Conservation (phyloP, 768 basidiomycete species). For the button mushroom (Agaricus bisporus) region DNA sequence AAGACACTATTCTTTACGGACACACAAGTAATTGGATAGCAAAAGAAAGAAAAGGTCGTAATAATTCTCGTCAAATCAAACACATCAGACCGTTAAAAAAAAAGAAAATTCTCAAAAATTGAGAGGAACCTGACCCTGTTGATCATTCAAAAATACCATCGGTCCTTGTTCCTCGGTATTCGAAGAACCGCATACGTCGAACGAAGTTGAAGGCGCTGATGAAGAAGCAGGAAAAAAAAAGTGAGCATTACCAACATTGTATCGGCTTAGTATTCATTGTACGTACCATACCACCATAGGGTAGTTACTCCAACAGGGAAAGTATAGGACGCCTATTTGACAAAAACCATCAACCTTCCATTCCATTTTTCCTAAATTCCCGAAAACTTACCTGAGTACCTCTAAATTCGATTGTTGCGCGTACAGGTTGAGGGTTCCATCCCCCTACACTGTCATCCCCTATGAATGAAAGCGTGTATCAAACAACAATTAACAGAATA, state of each 20-base stretch:
- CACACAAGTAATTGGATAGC: too few relatives aligned
- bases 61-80: too few relatives aligned
- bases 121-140: background rate
- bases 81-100: too few relatives aligned
- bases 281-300: slow-evolving; percentile 38
- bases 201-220: slow-evolving; percentile 2
- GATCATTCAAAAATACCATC: background rate
- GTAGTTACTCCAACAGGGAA: slow-evolving; percentile 70
- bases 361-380: background rate
- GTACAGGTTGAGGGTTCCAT: slow-evolving; percentile 50
- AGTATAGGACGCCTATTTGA: slow-evolving; percentile 49
- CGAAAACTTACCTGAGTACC: slow-evolving; percentile 43
- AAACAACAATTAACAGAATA: background rate
- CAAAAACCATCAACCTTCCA: background rate
- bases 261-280: background rate
- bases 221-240: background rate
- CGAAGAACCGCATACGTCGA: background rate
- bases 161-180: background rate
- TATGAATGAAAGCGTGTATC: slow-evolving; percentile 4
- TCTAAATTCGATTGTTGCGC: slow-evolving; percentile 57
- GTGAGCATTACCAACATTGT: background rate
- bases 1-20: too few relatives aligned
- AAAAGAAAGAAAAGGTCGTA: too few relatives aligned
- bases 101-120: background rate
- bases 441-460: slow-evolving; percentile 44